Evolutionary conservation across 345 rosid species (phyloP).

Genomic region (Rhizophora mangle): DNA sequence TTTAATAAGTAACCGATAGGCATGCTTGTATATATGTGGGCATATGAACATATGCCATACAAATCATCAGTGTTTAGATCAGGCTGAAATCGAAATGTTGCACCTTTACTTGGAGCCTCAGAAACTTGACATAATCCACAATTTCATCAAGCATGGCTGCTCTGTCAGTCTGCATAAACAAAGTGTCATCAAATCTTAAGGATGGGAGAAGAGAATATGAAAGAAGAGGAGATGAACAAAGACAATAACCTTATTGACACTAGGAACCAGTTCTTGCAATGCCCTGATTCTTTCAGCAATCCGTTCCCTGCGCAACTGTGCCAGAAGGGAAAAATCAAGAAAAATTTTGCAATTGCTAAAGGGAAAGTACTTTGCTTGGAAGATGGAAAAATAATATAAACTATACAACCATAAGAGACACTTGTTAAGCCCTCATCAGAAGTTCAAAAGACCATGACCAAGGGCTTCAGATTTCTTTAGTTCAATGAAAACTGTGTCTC

Average conservation of each 20-base stretch:
- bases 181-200: background rate
- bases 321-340: constrained; percentile 18
- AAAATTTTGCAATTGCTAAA: background rate
- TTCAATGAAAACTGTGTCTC: background rate
- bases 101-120: constrained; percentile 99
- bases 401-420: constrained; percentile 3
- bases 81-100: too few species aligned
- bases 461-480: background rate
- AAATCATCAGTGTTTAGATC: too few species aligned
- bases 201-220: background rate
- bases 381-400: constrained; percentile 1
- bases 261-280: constrained; percentile 95
- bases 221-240: background rate
- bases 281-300: constrained; percentile 99
- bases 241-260: constrained; percentile 80
- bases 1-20: background rate
- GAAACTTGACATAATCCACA: constrained; percentile 97
- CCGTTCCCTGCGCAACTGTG: constrained; percentile 92
- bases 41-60: too few species aligned
- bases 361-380: background rate
- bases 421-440: background rate
- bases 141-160: constrained; percentile 99
- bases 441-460: background rate
- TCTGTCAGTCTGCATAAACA: constrained; percentile 70
- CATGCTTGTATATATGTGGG: background rate